A percentile compares a stretch with the other conserved stretches of the same genome.
Evolutionary conservation across 2,329 filamentous ascomycete genomes (phyloP).

Genomic region (Drechslera avenae): DNA sequence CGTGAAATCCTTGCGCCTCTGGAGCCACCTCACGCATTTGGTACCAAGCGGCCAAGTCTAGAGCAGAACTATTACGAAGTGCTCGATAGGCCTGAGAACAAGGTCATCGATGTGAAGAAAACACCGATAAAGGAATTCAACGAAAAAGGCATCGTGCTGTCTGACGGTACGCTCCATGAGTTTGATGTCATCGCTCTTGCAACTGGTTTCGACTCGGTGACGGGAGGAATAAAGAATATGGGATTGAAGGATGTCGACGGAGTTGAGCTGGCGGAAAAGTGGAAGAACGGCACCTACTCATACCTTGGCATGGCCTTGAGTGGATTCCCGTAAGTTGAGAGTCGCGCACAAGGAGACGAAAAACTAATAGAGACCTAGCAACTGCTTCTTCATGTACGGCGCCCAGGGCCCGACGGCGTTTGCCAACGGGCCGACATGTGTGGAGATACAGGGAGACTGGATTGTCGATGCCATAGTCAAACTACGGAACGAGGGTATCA

Average conservation of each 20-base stretch:
- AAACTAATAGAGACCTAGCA: conserved; percentile 24
- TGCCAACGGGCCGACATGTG: conserved; percentile 53
- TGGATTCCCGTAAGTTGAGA: conserved; percentile 37
- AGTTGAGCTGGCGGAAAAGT: conserved; percentile 46
- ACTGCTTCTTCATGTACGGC: conserved; percentile 54
- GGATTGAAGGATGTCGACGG: conserved; percentile 47
- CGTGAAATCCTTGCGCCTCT: conserved; percentile 54
- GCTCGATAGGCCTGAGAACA: conserved; percentile 51
- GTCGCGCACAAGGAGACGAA: not conserved
- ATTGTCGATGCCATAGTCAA: conserved; percentile 52
- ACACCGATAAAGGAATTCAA: conserved; percentile 49
- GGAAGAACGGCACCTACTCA: conserved; percentile 50
- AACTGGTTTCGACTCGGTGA: conserved; percentile 55
- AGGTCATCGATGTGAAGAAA: conserved; percentile 51
- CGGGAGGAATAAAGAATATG: conserved; percentile 51
- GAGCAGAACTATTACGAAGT: conserved; percentile 57
- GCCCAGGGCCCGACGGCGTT: conserved; percentile 55
- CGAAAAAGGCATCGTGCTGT: conserved; percentile 48
- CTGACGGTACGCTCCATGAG: conserved; percentile 49
- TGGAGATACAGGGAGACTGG: conserved; percentile 54
- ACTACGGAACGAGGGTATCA: conserved; percentile 45
- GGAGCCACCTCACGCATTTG: conserved; percentile 53
- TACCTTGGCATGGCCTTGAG: conserved; percentile 52
- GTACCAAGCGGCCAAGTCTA: conserved; percentile 54
- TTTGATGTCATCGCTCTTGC: conserved; percentile 54